phyloP scores from a whole-genome alignment of 2,329 filamentous ascomycete genomes.

The Tolypocladium ovalisporum region DNA sequence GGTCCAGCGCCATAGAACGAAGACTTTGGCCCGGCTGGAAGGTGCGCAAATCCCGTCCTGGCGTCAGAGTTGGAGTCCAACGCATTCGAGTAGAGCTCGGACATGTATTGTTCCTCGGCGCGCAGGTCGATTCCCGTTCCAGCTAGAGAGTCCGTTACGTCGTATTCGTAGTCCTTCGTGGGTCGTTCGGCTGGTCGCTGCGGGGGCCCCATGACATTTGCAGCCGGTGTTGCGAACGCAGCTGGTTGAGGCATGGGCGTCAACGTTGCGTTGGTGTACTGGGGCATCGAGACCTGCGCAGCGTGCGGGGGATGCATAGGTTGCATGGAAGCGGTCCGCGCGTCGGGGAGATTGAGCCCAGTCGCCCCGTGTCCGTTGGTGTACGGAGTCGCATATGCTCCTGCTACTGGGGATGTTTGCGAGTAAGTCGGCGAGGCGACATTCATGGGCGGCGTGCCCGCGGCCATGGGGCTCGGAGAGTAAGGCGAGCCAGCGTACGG shows the following conservation, averaged over 20 bases:
- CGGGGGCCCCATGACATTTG: slow-evolving; percentile 42
- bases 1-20: slow-evolving; percentile 55
- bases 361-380: slow-evolving; percentile 25
- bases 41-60: slow-evolving; percentile 37
- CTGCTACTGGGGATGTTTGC: slow-evolving; percentile 19
- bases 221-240: slow-evolving; percentile 13
- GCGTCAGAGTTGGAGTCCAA: slow-evolving; percentile 34
- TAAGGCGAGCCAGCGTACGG: slow-evolving; percentile 46
- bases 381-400: slow-evolving; percentile 24
- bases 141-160: slow-evolving; percentile 72
- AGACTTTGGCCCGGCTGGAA: slow-evolving; percentile 41
- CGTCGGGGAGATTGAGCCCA: slow-evolving; percentile 22
- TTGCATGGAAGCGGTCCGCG: slow-evolving; percentile 19
- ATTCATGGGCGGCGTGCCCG: slow-evolving; percentile 27
- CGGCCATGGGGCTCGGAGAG: slow-evolving; percentile 32
- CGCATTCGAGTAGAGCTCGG: slow-evolving; percentile 49
- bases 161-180: slow-evolving; percentile 53
- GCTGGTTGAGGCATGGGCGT: slow-evolving; percentile 13
- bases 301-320: slow-evolving; percentile 20
- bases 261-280: slow-evolving; percentile 19
- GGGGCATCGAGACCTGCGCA: slow-evolving; percentile 9
- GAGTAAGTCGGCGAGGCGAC: slow-evolving; percentile 24
- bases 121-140: slow-evolving; percentile 80
- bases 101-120: slow-evolving; percentile 75
- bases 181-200: slow-evolving; percentile 52